Conservation (phyloP, 768 basidiomycete genomes). For the Artomyces pyxidatus region DNA sequence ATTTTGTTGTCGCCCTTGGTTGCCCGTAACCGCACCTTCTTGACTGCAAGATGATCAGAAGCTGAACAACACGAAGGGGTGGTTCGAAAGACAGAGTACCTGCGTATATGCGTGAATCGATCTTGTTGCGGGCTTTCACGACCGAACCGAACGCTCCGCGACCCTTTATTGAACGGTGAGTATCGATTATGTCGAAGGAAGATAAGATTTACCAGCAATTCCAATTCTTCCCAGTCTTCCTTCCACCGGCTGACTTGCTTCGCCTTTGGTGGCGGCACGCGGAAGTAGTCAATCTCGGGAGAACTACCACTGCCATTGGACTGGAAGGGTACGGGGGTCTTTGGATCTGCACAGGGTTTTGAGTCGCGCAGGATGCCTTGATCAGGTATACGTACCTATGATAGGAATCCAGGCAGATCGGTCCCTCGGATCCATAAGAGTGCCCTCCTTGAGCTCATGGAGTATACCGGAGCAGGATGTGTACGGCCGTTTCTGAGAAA, state of each 20-base stretch:
- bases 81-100: constrained; percentile 29
- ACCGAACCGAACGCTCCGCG: constrained; percentile 92
- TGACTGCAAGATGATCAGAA: constrained; percentile 38
- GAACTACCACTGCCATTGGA: constrained; percentile 39
- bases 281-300: constrained; percentile 62
- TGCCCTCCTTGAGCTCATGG: constrained; percentile 33
- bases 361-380: not conserved
- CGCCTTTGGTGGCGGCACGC: constrained; percentile 28
- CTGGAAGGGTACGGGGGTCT: constrained; percentile 40
- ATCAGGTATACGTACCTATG: constrained; percentile 15
- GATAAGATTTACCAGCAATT: constrained; percentile 70
- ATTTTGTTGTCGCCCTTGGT: constrained; percentile 80
- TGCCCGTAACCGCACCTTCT: constrained; percentile 79
- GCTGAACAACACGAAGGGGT: not conserved
- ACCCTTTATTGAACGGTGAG: constrained; percentile 38
- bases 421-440: constrained; percentile 5
- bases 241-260: constrained; percentile 76
- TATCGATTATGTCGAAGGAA: no score
- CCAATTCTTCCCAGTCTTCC: constrained; percentile 91
- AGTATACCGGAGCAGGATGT: constrained; percentile 51
- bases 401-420: constrained; percentile 22
- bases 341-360: constrained; percentile 27
- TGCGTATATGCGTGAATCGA: constrained; percentile 80
- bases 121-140: constrained; percentile 85
- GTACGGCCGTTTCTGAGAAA: constrained; percentile 45